Evolutionary conservation across 768 basidiomycete genomes (phyloP).

Genomic region (Russula virescens): DNA sequence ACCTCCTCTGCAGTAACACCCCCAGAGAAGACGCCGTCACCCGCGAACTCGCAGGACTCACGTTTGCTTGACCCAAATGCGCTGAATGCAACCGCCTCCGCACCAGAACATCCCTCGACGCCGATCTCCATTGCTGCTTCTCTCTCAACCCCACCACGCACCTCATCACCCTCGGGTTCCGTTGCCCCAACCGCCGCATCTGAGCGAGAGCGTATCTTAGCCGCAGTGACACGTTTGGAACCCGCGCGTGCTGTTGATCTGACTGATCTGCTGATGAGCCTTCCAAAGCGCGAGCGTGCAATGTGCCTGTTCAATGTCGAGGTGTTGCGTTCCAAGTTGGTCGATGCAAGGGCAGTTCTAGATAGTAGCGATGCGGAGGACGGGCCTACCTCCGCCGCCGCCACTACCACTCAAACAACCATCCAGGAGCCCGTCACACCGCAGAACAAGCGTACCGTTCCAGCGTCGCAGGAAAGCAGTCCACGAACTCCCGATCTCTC

Average conservation of each 20-base stretch:
- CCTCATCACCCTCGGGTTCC: conserved; percentile 68
- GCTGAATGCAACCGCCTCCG: conserved; percentile 70
- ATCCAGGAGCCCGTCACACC: conserved; percentile 48
- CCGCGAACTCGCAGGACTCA: conserved; percentile 64
- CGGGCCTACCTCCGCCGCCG: conserved; percentile 32
- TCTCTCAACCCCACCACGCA: conserved; percentile 75
- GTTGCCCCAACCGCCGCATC: conserved; percentile 46
- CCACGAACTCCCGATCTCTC: conserved; percentile 76
- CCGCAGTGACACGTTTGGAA: conserved; percentile 62
- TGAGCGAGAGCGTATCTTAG: conserved; percentile 69
- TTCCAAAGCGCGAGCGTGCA: conserved; percentile 84
- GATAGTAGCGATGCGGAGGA: conserved; percentile 63
- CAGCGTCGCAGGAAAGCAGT: conserved; percentile 38
- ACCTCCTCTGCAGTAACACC: conserved; percentile 34
- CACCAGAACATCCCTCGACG: conserved; percentile 86
- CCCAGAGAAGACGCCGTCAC: conserved; percentile 49
- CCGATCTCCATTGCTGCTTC: conserved; percentile 74
- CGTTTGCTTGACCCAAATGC: conserved; percentile 58
- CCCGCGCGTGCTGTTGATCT: conserved; percentile 54
- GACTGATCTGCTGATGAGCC: conserved; percentile 74
- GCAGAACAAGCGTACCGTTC: conserved; percentile 43
- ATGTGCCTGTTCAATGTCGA: conserved; percentile 89
- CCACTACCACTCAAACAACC: conserved; percentile 18
- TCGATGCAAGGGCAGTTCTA: conserved; percentile 76
- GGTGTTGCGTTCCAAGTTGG: conserved; percentile 67